Base-by-base conservation (phyloP, 2,329 filamentous ascomycete species). In the Fusarium succisae region DNA sequence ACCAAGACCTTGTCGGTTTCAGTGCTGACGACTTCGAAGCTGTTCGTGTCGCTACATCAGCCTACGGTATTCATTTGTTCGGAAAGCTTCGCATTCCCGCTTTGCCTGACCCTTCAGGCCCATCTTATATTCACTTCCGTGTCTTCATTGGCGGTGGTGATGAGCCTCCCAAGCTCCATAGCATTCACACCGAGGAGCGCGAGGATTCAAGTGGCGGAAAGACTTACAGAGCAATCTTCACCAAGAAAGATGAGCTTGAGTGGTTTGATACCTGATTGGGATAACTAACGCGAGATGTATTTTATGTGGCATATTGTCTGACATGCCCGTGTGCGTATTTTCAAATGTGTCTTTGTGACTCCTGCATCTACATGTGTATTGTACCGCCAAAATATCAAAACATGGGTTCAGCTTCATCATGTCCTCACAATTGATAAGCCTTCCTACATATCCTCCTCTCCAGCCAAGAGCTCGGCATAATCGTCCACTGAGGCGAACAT, bases 121-220 rank as follows among this genome's bases (percentile, higher is more conserved):
- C 92, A 68, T 83, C 92, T 0, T 88, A 97, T 65, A 91, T 93
- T 10, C 98, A 98, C 83, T 89, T 98, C 75, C 95, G 98, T 84
- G 93, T 97, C 59, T 96, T 91, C 80, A 91, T 98, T 69, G 94
- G 97, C 82, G 90, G 98, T 13, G 92, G 94, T 14, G 88, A 98
- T 71, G 93, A 94, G 20, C 66, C 72, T 81, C 93, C 95, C 39
- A 95, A 98, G 89, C 87, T 95, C 87, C 90, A 96, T 72, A 94
- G 97, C 81, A 95, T 96, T 39, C 98, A 98, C 89, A 95, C 95
- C 6, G 85, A 98, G 73, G 98, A 98, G 85, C 96, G 96, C 88
- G 96, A 97, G 88, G 95, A 95, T 10, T 86, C 94, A n/a, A 91
- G 92, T 58, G 96, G 95, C 35, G 91, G 95, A 82, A 95, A 96